Percentiles rank a stretch among this genome's conserved stretches.
phyloP scores from a whole-genome alignment of 352 stramenopile species.

The Heterotrichella gracilis region DNA sequence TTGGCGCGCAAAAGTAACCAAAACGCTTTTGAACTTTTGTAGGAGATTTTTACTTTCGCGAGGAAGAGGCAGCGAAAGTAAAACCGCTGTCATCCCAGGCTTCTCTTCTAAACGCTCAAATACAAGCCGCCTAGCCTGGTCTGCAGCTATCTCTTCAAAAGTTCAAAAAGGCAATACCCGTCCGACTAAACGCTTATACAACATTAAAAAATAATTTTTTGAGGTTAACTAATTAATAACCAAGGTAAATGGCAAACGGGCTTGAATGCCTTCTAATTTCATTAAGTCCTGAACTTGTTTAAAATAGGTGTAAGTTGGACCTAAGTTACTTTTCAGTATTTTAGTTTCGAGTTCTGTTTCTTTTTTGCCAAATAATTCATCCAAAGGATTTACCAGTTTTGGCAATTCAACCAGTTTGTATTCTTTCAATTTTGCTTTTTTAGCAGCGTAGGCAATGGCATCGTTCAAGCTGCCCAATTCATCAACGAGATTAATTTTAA shows the following conservation, averaged over 20 bases:
- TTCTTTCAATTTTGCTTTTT: background rate
- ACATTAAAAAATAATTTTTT: too few species aligned
- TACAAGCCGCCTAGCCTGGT: too few species aligned
- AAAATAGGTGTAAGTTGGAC: background rate
- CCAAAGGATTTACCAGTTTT: background rate
- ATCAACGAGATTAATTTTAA: constrained; percentile 26
- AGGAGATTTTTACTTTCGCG: too few species aligned
- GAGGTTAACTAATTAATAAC: background rate
- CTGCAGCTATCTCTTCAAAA: too few species aligned
- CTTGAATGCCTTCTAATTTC: background rate
- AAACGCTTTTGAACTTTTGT: too few species aligned
- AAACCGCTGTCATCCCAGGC: too few species aligned
- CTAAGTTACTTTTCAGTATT: background rate
- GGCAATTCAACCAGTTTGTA: background rate
- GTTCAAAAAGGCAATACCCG: too few species aligned
- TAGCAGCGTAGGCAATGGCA: constrained; percentile 25
- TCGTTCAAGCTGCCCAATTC: constrained; percentile 26
- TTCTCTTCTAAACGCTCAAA: too few species aligned
- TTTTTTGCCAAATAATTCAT: background rate
- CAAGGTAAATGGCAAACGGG: background rate
- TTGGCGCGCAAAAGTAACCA: too few species aligned
- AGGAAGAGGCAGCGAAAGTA: too few species aligned
- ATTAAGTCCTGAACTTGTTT: background rate
- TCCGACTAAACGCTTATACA: too few species aligned
- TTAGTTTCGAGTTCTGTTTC: background rate